Evolutionary conservation across 2,329 filamentous ascomycete species (phyloP), one percentile per base, ranked within the genome.

Genomic region (Bipolaris gigantea): DNA sequence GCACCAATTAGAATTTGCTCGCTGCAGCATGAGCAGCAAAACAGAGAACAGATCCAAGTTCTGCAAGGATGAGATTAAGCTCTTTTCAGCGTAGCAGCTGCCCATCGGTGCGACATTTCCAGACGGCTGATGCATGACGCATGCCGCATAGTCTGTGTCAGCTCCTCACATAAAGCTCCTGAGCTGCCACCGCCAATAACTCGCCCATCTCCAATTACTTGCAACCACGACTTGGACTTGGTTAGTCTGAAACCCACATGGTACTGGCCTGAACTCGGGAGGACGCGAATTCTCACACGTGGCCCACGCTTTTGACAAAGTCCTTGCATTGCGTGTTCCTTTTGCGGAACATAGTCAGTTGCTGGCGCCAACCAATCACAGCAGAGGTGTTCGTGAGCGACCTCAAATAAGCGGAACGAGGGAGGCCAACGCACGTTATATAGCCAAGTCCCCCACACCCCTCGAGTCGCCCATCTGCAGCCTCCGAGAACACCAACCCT

Each of bases 311-410:
- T 16, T 36, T 40, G 38, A n/a, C 21, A 40, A 40, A 40, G 38
- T n/a, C 27, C 21, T 42, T 40, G 35, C n/a, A 38, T 38, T 50
- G 27, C 27, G 27, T 13, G 48, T 43, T 32, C 41, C 40, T 43
- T 43, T 27, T 27, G 40, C 53, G 10, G 47, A 60, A 51, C 48
- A 34, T 13, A 43, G 46, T 13, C 30, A 18, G 32, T n/a, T 33
- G 16, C 11, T 10, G 7, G 36, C 42, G 13, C 40, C 44, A 55
- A 56, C 64, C 64, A 66, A 66, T 59, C 54, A 61, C 43, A 45
- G 33, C 53, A 42, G 39, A 47, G 52, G 50, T 57, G 64, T 58
- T 65, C 63, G 59, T 64, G 62, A 64, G 60, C 60, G 57, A 42
- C 36, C 36, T 27, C 30, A 46, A 55, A 46, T 33, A 40, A 36